phyloP scores from a whole-genome alignment of 225 moss, liverwort and hornwort species.

The Climacium dendroides region DNA sequence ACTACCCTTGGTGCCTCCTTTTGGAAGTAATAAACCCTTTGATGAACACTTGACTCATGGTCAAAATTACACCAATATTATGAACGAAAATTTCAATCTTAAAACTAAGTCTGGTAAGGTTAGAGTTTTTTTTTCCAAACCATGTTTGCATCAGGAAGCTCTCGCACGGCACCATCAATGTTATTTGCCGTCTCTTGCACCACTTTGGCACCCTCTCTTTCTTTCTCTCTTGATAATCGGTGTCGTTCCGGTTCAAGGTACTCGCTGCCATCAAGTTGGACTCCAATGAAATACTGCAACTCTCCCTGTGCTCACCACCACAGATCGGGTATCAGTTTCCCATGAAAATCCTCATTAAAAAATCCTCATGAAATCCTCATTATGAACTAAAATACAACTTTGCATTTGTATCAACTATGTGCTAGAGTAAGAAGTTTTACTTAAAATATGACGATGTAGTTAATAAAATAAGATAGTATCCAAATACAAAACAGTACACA shows the following conservation, averaged over 20 bases:
- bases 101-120: neutral
- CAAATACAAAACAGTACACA: too few relatives aligned
- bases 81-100: neutral
- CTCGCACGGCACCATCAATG: conserved; percentile 76
- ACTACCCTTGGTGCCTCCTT: neutral
- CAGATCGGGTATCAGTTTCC: neutral
- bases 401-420: neutral
- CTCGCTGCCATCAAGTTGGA: conserved; percentile 89
- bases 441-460: neutral
- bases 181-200: conserved; percentile 73
- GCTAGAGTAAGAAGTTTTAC: too few relatives aligned
- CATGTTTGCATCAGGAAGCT: conserved; percentile 93
- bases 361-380: neutral
- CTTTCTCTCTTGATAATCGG: conserved; percentile 56
- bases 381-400: neutral
- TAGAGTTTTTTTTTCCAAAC: neutral
- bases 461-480: neutral
- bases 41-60: neutral
- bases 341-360: too few relatives aligned
- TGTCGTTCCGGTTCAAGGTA: conserved; percentile 57
- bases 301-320: conserved; percentile 49
- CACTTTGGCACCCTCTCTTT: conserved; percentile 64
- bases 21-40: neutral
- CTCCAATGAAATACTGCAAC: conserved; percentile 93
- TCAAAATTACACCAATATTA: neutral